phyloP scores from a whole-genome alignment of 305 asterid genomes.

The Stenogyne calaminthoides region DNA sequence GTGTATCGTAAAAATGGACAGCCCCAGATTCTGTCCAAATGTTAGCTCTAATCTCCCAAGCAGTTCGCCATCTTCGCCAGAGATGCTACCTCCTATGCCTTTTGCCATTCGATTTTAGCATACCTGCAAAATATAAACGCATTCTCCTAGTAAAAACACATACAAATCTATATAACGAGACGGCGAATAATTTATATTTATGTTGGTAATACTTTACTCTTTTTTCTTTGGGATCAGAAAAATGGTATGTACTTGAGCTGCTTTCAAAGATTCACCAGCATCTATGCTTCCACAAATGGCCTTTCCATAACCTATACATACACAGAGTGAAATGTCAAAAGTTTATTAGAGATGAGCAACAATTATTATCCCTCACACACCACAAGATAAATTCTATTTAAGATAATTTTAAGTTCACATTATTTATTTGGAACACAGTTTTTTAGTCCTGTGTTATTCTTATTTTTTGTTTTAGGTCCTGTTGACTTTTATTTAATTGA shows the following conservation, averaged over 20 bases:
- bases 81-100: conserved; percentile 93
- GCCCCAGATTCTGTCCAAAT: conserved; percentile 74
- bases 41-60: conserved; percentile 72
- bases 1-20: conserved; percentile 71
- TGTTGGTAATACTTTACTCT: conserved; percentile 53
- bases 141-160: neutral
- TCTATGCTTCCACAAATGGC: conserved; percentile 98
- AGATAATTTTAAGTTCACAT: neutral
- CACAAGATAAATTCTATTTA: neutral
- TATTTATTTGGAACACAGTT: neutral
- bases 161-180: neutral
- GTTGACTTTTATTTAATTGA: too few relatives aligned
- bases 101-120: conserved; percentile 91
- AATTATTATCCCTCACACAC: neutral
- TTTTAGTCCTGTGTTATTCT: neutral
- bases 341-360: neutral
- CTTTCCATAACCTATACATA: conserved; percentile 74
- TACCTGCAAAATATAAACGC: conserved; percentile 49
- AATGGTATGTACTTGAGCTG: conserved; percentile 85
- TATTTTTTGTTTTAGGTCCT: too few relatives aligned
- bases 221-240: conserved; percentile 82
- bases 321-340: neutral
- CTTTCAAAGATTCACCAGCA: conserved; percentile 86
- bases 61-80: conserved; percentile 91
- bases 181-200: neutral